Percentiles rank a stretch among this genome's conserved stretches.
phyloP scores from a whole-genome alignment of 2,329 filamentous ascomycete species.

The Nakataea oryzae region DNA sequence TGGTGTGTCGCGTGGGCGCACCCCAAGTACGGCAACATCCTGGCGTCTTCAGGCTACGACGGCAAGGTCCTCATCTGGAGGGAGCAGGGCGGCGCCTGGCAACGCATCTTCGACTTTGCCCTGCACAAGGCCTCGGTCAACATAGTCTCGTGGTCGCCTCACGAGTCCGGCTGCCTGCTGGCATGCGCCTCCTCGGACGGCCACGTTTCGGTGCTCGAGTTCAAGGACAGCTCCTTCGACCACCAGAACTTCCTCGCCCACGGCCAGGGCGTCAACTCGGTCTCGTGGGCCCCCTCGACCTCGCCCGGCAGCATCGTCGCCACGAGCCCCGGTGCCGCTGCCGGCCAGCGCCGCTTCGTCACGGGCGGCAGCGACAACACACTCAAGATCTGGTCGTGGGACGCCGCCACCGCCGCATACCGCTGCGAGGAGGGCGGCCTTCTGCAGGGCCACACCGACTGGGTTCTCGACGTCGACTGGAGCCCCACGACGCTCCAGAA shows the following conservation, averaged over 20 bases:
- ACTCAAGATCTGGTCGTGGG: constrained; percentile 88
- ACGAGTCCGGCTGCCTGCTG: constrained; percentile 88
- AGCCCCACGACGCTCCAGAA: constrained; percentile 90
- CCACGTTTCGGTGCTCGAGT: constrained; percentile 87
- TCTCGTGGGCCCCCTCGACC: constrained; percentile 86
- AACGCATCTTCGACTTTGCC: constrained; percentile 85
- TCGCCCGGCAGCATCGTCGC: constrained; percentile 77
- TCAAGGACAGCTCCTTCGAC: constrained; percentile 87
- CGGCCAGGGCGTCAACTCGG: constrained; percentile 87
- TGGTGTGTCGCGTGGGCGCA: constrained; percentile 99
- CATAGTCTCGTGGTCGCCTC: constrained; percentile 93
- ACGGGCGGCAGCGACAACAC: constrained; percentile 91
- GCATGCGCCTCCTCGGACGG: constrained; percentile 93
- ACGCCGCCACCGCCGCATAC: constrained; percentile 49
- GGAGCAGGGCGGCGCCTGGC: constrained; percentile 68
- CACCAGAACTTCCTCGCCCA: constrained; percentile 86
- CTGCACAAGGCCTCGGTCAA: constrained; percentile 95
- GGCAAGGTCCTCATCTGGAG: constrained; percentile 98
- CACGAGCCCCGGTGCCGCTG: constrained; percentile 47
- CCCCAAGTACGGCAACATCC: constrained; percentile 96
- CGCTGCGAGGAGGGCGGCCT: constrained; percentile 47
- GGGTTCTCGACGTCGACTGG: constrained; percentile 97
- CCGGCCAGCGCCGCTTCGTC: constrained; percentile 71
- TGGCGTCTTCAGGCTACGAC: constrained; percentile 91
- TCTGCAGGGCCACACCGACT: constrained; percentile 79